Conservation (phyloP, 2,329 filamentous ascomycete species). For the Talaromyces pinophilus region DNA sequence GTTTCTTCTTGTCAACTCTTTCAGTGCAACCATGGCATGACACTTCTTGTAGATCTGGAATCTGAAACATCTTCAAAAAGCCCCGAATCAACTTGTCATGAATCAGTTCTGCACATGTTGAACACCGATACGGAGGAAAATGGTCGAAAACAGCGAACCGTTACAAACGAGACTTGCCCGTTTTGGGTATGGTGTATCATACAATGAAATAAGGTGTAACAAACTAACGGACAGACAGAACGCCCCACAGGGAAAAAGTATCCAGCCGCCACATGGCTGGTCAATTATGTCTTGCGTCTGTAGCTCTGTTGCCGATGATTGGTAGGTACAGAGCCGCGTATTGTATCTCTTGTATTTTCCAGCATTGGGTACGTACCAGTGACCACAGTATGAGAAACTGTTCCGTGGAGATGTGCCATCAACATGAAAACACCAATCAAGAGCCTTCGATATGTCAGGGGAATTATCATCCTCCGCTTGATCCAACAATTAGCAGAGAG, state of each 20-base stretch:
- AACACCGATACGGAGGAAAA: neutral
- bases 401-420: neutral
- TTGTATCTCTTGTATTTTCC: neutral
- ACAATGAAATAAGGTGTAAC: neutral
- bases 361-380: neutral
- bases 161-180: neutral
- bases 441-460: neutral
- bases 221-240: neutral
- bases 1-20: neutral
- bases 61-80: neutral
- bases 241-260: neutral
- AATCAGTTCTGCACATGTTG: neutral
- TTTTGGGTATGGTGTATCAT: neutral
- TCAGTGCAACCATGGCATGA: neutral
- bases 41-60: neutral
- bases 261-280: slow-evolving; percentile 14
- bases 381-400: neutral
- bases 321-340: neutral
- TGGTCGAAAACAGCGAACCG: neutral
- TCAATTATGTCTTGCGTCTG: neutral
- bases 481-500: neutral
- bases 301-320: neutral
- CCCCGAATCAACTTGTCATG: neutral
- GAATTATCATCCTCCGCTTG: no score
- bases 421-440: neutral